Conservation (phyloP, 495 filamentous ascomycete genomes). For the Cryomyces antarcticus region DNA sequence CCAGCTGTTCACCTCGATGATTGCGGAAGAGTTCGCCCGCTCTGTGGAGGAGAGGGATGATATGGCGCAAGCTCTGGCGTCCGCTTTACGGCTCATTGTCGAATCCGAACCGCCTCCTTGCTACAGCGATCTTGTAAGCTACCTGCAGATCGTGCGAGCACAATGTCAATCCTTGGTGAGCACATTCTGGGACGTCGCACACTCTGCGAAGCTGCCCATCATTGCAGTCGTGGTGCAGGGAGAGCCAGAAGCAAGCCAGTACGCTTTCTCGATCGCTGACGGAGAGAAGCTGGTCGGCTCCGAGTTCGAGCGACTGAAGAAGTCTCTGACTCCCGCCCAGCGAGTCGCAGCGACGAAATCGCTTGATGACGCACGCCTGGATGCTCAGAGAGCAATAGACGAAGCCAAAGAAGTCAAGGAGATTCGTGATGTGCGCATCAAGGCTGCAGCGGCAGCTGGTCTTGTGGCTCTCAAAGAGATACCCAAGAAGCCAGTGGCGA, state of each 20-base stretch:
- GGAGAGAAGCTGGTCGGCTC: conserved; percentile 66
- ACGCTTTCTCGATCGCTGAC: conserved; percentile 70
- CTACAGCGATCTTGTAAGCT: conserved; percentile 77
- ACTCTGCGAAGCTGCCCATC: conserved; percentile 48
- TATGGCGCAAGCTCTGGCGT: conserved; percentile 20
- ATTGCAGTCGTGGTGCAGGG: conserved; percentile 85
- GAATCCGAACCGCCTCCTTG: conserved; percentile 59
- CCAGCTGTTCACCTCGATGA: conserved; percentile 62
- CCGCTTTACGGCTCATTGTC: conserved; percentile 45
- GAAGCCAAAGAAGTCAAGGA: conserved; percentile 62
- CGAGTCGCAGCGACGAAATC: conserved; percentile 57
- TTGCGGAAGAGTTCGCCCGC: conserved; percentile 71
- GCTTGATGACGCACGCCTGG: conserved; percentile 50
- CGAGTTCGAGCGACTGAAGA: conserved; percentile 77
- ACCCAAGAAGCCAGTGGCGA: conserved; percentile 72
- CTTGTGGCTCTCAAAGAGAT: conserved; percentile 66
- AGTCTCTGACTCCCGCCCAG: conserved; percentile 60
- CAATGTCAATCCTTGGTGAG: conserved; percentile 81
- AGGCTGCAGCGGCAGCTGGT: conserved; percentile 70
- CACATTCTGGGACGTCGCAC: conserved; percentile 69
- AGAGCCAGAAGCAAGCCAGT: conserved; percentile 69
- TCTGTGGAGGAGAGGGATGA: conserved; percentile 26
- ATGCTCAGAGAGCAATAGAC: conserved; percentile 46
- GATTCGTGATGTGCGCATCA: conserved; percentile 66
- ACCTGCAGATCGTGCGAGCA: conserved; percentile 66